Base-by-base conservation (phyloP, 352 stramenopile species). In the Phytophthora vignae region DNA sequence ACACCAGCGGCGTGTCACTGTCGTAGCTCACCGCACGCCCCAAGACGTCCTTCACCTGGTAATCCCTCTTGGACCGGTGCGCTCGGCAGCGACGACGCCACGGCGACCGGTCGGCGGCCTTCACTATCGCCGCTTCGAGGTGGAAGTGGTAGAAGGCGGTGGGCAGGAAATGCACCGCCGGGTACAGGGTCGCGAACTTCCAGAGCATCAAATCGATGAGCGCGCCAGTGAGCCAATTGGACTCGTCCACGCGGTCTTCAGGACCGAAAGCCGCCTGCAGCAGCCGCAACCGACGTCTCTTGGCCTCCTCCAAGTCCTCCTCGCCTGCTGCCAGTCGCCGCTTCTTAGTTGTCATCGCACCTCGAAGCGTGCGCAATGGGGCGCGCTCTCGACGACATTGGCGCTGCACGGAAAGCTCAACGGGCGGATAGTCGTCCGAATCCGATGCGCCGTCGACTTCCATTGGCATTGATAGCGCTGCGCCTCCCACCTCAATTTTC, bases 171-270 rank as follows among this genome's bases (percentile, higher is more conserved):
- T 90, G 78, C 49, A 93, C 86, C 1, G 64, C 49, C 9, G 77
- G 71, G 66, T 97, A 97, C 71, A 82, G 71, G 9, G 72, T 82
- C 49, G 90, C 90, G 54, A 97, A 87, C 25, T 92, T 79, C 76
- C 85, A 93, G 21, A 96, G 80, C 71, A 95, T 83, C 49, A 97
- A 64, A 65, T 97, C 88, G 65, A 97, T 96, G 31, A 97, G 66
- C 33, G 87, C 89, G 38, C 86, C 81, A 40, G 82, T 95, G 64
- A 97, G 80, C 91, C 91, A 97, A 59, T 79, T 94, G 29, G 86
- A 84, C 21, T 94, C 90, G 71, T 88, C 81, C 29, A 97, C 77
- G 31, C 63, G 69, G 38, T 96, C 85, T 50, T 94, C 87, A 17
- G 72, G 67, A 17, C 72, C 73, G 17, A 91, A 84, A 15, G 84